Evolutionary conservation across 352 stramenopile genomes (phyloP).

Genomic region (Globisporangium sylvaticum): DNA sequence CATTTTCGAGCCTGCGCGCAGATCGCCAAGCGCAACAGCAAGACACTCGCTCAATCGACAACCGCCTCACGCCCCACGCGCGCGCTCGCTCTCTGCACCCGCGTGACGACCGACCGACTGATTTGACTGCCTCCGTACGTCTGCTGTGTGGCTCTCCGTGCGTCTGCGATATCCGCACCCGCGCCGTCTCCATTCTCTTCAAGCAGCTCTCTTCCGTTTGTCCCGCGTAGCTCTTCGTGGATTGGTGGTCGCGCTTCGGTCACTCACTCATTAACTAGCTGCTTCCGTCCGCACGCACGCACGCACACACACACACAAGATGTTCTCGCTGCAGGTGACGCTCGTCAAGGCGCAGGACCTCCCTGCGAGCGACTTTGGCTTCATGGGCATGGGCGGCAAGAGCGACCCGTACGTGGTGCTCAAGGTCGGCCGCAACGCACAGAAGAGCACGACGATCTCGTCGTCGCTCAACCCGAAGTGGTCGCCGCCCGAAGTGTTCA

Average conservation of each 20-base stretch:
- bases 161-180: background rate
- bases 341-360: conserved; percentile 46
- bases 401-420: conserved; percentile 73
- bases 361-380: conserved; percentile 53
- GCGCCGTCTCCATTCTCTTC: background rate
- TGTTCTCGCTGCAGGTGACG: conserved; percentile 60
- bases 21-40: background rate
- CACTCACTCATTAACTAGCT: background rate
- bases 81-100: background rate
- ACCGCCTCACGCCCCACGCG: background rate
- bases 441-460: conserved; percentile 50
- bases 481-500: conserved; percentile 52
- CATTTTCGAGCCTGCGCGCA: background rate
- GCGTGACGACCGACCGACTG: background rate
- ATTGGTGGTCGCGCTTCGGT: background rate
- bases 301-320: conserved; percentile 8
- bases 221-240: background rate
- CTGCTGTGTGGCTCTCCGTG: background rate
- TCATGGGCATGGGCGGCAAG: conserved; percentile 70
- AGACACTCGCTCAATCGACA: background rate
- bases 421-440: conserved; percentile 40
- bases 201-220: background rate
- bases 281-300: background rate
- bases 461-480: conserved; percentile 52
- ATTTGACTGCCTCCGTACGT: background rate